Base-by-base conservation (phyloP, 106 monocot genomes). In the Allium fistulosum region DNA sequence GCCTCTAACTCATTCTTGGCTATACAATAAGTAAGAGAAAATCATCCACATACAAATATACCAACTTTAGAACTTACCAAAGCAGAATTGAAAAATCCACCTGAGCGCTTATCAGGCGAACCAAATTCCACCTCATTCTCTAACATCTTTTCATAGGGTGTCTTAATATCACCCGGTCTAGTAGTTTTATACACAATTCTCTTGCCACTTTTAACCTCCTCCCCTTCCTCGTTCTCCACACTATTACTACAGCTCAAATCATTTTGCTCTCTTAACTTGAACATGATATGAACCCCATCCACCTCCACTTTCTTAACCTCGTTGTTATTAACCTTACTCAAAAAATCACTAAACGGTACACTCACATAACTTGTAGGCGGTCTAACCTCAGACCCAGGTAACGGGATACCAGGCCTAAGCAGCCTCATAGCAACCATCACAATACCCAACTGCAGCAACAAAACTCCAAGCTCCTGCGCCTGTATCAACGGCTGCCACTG, bases 71-170 rank as follows among this genome's bases (percentile, higher is more conserved):
- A 67, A 53, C 78, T 71, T 79, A 99, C 97, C 92, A 99, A 70
- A 11, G 81, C 97, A 57, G 88, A 87, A 69, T 99, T 86, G 55
- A 89, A 70, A 68, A 99, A 85, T 59, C 92, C 90, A 57, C 92
- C 87, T 6, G 97, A 99, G 13, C 92, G 75, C 74, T 87, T 99
- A 64, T 99, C 97, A 0, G 97, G 97, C 7, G 97, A 99, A 0
- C 97, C 97, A 74, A 99, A 99, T 73, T 99, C 97, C 18, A 99
- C 97, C 15, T 82, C 73, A 56, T 99, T 92, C 64, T 93, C 92
- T 6, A 93, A 74, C 97, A 99, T 99, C 79, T 99, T 99, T 65
- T 99, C 97, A 48, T 99, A 99, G 0, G 97, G 97, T 4, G 92
- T 99, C 78, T 87, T 99, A 9, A 99, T 99, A 79, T 99, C 97